A percentile compares a stretch with the other conserved stretches of the same genome.
These are phyloP conservation scores for Mycena metata DNA, from an alignment of 768 basidiomycete species.

Conservation along the genomic window DNA sequence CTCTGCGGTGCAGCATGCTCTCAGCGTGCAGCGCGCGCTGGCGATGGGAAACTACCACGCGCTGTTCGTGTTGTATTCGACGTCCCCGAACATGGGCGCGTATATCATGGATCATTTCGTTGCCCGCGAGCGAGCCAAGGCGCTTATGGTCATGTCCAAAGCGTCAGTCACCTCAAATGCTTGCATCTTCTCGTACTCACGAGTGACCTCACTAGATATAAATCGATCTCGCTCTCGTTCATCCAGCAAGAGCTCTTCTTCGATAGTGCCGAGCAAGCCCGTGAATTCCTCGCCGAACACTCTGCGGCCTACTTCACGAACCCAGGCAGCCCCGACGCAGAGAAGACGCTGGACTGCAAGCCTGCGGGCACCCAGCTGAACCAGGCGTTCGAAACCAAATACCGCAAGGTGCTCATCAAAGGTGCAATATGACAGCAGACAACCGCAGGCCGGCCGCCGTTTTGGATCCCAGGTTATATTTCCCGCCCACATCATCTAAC, in stretches of 20 bases:
- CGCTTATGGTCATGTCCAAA: constrained; percentile 91
- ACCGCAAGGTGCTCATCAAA: constrained; percentile 89
- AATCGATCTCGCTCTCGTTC: constrained; percentile 80
- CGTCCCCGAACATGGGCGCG: constrained; percentile 95
- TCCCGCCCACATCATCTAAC: constrained; percentile 31
- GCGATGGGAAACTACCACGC: constrained; percentile 95
- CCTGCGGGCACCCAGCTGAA: constrained; percentile 67
- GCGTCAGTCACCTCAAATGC: constrained; percentile 69
- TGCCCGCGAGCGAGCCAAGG: constrained; percentile 88
- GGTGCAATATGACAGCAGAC: constrained; percentile 81
- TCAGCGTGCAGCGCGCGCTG: constrained; percentile 89
- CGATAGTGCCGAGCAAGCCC: constrained; percentile 72
- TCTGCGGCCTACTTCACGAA: constrained; percentile 76
- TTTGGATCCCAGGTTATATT: constrained; percentile 39
- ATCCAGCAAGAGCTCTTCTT: constrained; percentile 89
- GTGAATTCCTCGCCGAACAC: constrained; percentile 80
- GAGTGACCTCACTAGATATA: constrained; percentile 71
- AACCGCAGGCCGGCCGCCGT: constrained; percentile 31
- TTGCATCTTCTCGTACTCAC: constrained; percentile 9
- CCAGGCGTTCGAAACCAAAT: constrained; percentile 82
- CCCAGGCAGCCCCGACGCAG: constrained; percentile 69
- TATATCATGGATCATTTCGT: constrained; percentile 99
- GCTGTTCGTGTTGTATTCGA: constrained; percentile 86
- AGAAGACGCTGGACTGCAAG: constrained; percentile 83
- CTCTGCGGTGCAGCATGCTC: constrained; percentile 87